Evolutionary conservation across 202 grass and related monocot genomes (phyloP).

Genomic region (Brachypodium distachyon): DNA sequence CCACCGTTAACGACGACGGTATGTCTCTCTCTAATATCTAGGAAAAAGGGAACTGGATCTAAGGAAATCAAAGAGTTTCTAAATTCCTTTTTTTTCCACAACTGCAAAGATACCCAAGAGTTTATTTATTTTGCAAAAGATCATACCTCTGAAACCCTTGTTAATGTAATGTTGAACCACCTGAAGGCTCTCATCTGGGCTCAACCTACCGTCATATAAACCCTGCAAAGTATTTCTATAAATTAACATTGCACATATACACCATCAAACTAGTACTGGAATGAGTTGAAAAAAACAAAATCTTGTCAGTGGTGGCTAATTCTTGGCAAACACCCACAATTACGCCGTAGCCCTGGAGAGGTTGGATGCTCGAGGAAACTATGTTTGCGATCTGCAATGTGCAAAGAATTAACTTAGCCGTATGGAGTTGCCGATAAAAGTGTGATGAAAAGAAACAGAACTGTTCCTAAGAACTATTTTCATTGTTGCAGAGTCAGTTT

Average conservation of each 20-base stretch:
- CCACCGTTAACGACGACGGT: no score
- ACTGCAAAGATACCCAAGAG: background rate
- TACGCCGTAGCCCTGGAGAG: constrained; percentile 49
- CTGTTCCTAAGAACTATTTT: background rate
- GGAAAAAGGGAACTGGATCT: background rate
- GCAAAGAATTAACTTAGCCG: background rate
- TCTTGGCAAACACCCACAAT: constrained; percentile 34
- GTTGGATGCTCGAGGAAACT: constrained; percentile 79
- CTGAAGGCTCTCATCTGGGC: constrained; percentile 37
- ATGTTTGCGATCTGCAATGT: constrained; percentile 70
- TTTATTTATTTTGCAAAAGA: background rate
- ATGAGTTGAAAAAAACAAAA: background rate
- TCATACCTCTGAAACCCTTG: constrained; percentile 76
- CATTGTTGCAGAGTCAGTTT: background rate
- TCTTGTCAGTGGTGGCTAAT: background rate
- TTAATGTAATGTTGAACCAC: constrained; percentile 58
- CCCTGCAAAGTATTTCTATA: constrained; percentile 37
- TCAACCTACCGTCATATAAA: constrained; percentile 40
- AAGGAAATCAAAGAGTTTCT: background rate
- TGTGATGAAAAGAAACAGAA: background rate
- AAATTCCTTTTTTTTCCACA: background rate
- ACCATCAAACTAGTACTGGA: background rate
- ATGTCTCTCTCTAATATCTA: background rate
- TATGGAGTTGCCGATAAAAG: background rate
- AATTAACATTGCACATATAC: background rate